Conservation (phyloP, 225 moss, liverwort and hornwort genomes). For the Lunularia cruciata region DNA sequence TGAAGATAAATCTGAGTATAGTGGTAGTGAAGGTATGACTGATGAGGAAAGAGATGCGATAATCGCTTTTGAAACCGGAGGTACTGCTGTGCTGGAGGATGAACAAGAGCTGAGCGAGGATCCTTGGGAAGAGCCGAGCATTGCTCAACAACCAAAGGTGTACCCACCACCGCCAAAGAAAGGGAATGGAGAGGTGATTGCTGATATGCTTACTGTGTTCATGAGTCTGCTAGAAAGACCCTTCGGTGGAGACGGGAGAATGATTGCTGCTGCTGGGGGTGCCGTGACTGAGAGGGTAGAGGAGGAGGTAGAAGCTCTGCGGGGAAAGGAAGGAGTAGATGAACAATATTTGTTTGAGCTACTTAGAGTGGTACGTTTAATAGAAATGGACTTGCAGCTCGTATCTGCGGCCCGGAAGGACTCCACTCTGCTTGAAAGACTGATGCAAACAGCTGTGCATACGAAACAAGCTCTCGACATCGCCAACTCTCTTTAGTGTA, state of each 20-base stretch:
- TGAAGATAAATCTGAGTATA: constrained; percentile 2
- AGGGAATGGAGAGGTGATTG: constrained; percentile 54
- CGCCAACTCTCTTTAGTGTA: constrained; percentile 49
- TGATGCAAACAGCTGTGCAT: constrained; percentile 58
- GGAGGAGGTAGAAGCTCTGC: constrained; percentile 55
- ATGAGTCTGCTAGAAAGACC: constrained; percentile 74
- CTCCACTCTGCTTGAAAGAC: constrained; percentile 63
- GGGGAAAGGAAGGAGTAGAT: constrained; percentile 45
- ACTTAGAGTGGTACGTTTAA: constrained; percentile 60
- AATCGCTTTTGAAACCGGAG: constrained; percentile 33
- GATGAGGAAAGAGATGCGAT: constrained; percentile 33
- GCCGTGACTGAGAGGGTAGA: constrained; percentile 70
- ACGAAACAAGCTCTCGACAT: constrained; percentile 61
- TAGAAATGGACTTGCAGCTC: constrained; percentile 81
- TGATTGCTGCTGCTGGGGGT: constrained; percentile 74
- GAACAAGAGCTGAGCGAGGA: background rate
- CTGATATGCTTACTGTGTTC: constrained; percentile 50
- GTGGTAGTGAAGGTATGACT: constrained; percentile 18
- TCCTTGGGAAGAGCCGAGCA: background rate
- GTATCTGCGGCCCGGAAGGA: constrained; percentile 70
- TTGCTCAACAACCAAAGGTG: background rate
- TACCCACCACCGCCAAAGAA: constrained; percentile 27
- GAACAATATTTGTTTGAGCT: constrained; percentile 83
- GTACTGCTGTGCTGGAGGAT: background rate
- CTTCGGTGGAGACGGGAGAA: constrained; percentile 39